Percentiles rank a stretch among this genome's conserved stretches.
Evolutionary conservation across 352 stramenopile species (phyloP).

Genomic region (Phytopythium ostracodes): DNA sequence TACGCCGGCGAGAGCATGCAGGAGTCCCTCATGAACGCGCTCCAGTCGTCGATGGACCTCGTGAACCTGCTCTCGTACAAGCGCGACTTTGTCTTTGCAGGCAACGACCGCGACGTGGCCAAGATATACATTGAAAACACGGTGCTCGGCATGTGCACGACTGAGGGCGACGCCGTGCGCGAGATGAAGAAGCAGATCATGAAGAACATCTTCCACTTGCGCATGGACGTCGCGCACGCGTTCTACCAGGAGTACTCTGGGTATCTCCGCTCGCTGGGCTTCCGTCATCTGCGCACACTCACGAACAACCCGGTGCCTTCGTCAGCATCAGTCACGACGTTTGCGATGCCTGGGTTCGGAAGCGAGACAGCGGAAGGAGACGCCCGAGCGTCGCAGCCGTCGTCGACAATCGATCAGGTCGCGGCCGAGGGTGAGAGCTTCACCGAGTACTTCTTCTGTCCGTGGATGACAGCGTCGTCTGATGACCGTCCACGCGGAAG

Average conservation of each 20-base stretch:
- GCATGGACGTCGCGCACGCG: conserved; percentile 61
- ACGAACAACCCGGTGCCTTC: conserved; percentile 8
- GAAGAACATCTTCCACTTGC: conserved; percentile 60
- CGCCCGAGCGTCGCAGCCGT: conserved; percentile 10
- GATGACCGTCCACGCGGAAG: conserved; percentile 12
- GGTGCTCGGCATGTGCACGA: conserved; percentile 60
- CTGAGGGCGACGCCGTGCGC: conserved; percentile 48
- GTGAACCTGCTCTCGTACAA: conserved; percentile 86
- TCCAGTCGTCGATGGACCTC: conserved; percentile 80
- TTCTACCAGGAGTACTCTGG: conserved; percentile 70
- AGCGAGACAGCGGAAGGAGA: conserved; percentile 8
- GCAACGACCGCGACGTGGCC: conserved; percentile 61
- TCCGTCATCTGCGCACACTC: conserved; percentile 49
- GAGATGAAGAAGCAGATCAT: conserved; percentile 74
- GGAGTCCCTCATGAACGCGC: conserved; percentile 32
- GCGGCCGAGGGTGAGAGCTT: conserved; percentile 43
- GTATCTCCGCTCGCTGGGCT: conserved; percentile 62
- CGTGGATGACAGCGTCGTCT: conserved; percentile 29
- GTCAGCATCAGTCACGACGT: conserved; percentile 11
- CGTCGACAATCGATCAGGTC: conserved; percentile 26
- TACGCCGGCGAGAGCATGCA: conserved; percentile 41
- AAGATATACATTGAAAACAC: conserved; percentile 80
- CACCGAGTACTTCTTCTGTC: conserved; percentile 65
- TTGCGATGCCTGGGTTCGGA: conserved; percentile 6
- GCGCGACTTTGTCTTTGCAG: conserved; percentile 77